These are phyloP conservation scores for Chrysanthemum lavandulifolium DNA, from an alignment of 129 eudicot genomes.

Conservation along the genomic window DNA sequence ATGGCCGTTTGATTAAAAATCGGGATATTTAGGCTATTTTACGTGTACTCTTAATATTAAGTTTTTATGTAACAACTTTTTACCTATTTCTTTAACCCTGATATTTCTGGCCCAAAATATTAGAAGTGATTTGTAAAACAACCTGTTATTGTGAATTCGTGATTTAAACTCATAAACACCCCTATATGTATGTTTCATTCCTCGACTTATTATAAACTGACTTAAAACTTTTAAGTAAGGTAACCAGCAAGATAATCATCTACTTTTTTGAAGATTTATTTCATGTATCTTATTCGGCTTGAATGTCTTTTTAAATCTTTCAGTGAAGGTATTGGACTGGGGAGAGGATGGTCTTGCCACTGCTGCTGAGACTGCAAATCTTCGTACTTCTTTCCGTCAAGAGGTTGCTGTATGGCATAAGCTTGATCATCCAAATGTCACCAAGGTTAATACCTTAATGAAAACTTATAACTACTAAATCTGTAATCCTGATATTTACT, in stretches of 20 bases:
- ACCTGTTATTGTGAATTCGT: neutral
- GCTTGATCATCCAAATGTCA: constrained; percentile 95
- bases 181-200: too few species aligned
- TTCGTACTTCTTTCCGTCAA: constrained; percentile 73
- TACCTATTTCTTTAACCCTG: neutral
- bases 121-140: neutral
- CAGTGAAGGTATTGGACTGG: constrained; percentile 94
- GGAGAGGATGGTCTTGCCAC: constrained; percentile 94
- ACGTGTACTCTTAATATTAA: neutral
- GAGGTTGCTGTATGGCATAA: constrained; percentile 98
- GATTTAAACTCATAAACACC: too few species aligned
- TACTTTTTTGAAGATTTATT: neutral
- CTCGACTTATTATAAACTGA: too few species aligned
- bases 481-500: neutral
- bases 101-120: neutral
- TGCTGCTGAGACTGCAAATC: constrained; percentile 68
- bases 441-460: constrained; percentile 51
- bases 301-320: constrained; percentile 12
- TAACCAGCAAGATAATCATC: neutral
- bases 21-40: constrained; percentile 3
- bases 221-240: too few species aligned
- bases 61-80: neutral
- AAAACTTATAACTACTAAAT: neutral
- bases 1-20: neutral
- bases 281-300: neutral